A percentile compares a stretch with the other conserved stretches of the same genome.
Evolutionary conservation across 345 rosid genomes (phyloP).

Genomic region (Salix suchowensis): DNA sequence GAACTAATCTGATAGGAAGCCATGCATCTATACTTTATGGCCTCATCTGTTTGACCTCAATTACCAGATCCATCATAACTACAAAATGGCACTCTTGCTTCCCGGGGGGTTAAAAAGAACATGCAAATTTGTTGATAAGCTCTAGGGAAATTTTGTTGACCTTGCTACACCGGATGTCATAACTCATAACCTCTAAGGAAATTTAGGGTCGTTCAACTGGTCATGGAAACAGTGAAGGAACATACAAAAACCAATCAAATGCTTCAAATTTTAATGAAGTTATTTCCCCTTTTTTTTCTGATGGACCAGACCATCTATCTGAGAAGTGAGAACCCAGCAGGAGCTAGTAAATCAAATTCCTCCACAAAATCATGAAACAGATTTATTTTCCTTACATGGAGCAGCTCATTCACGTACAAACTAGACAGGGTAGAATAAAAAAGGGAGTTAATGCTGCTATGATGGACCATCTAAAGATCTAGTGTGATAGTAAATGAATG

Average conservation of each 20-base stretch:
- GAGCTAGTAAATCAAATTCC: background rate
- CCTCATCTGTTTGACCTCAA: too few relatives aligned
- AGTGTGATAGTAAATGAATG: background rate
- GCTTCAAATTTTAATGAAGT: background rate
- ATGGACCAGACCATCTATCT: too few relatives aligned
- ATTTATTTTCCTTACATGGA: background rate
- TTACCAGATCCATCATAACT: background rate
- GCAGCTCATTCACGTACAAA: background rate
- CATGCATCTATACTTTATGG: background rate
- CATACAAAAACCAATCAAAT: background rate
- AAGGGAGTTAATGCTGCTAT: background rate
- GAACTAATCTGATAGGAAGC: background rate
- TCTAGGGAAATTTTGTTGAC: background rate
- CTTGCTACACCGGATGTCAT: background rate
- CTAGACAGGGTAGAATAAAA: background rate
- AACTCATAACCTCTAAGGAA: background rate
- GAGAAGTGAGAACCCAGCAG: too few relatives aligned
- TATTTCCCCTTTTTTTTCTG: background rate
- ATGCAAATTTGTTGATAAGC: background rate
- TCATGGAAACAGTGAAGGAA: background rate
- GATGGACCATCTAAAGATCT: background rate
- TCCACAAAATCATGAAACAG: background rate
- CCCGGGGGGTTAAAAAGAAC: background rate
- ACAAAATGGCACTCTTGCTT: background rate
- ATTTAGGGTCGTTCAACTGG: background rate